Base-by-base conservation (phyloP, 164 flowering plant species). In the Paratinospora sagittata region DNA sequence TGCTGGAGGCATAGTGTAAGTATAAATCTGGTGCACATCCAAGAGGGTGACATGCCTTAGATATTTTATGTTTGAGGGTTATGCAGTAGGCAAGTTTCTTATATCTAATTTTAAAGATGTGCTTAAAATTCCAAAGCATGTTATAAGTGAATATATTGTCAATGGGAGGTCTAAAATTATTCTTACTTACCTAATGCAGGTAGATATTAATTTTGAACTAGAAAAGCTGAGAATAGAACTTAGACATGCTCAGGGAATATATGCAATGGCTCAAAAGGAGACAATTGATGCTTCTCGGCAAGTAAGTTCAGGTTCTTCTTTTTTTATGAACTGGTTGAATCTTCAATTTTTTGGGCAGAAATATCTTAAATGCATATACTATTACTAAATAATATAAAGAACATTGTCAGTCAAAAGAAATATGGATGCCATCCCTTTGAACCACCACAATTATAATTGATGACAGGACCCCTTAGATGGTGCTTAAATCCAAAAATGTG, bases 181-280 rank as follows among this genome's bases (percentile, higher is more conserved):
- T 27, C 17, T 34, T 9, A 12, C 30, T 26, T 68, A 14, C 19
- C 52, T 26, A n/a, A n/a, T 75, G 76, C 91, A 91, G 98, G 77
- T 36, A 14, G 74, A 85, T 70, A 30, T 85, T 24, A 74, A 78
- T 74, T 76, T 85, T 73, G 98, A 94, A 85, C 81, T 94, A 58
- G 97, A 94, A 78, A 90, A 81, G 78, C 79, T 93, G 74, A 88
- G 86, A 76, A 79, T 81, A 73, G 94, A 91, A 79, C 91, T 93
- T 43, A 85, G 90, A 79, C 97, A 91, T 82, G 81, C 72, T 57
- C 84, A 78, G 72, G 94, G 90, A 76, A 85, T 93, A 87, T 88
- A 81, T 75, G 86, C 90, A 45, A 45, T 87, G 27, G 94, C 96
- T 69, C 90, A 88, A 78, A 81, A 77, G 68, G 98, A 93, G 84